Conservation (phyloP, 23 red algal species). For the Gracilaria domingensis region DNA sequence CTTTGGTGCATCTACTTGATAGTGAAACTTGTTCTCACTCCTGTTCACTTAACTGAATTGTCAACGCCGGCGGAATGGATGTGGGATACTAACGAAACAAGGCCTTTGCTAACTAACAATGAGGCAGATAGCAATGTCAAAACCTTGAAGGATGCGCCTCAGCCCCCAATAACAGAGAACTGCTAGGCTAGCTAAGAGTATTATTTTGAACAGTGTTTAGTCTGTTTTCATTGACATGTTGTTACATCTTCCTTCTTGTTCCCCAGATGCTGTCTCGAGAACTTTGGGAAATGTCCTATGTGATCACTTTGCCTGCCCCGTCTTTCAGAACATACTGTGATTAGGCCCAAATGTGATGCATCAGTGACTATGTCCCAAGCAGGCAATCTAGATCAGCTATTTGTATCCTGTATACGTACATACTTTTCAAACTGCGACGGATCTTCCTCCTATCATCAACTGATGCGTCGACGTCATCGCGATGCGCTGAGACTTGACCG, state of each 20-base stretch:
- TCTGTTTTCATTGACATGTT: too few species aligned
- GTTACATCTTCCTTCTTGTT: too few species aligned
- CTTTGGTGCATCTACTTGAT: background rate
- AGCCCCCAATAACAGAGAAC: background rate
- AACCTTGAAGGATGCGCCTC: background rate
- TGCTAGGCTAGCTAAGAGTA: background rate
- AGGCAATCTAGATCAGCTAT: background rate
- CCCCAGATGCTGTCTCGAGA: too few species aligned
- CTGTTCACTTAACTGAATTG: background rate
- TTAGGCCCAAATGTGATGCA: too few species aligned
- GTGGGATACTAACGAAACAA: constrained; percentile 9
- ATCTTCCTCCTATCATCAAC: background rate
- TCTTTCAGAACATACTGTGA: too few species aligned
- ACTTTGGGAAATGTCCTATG: too few species aligned
- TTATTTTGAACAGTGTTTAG: too few species aligned
- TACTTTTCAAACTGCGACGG: background rate
- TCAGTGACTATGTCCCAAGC: background rate
- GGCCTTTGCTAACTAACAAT: background rate
- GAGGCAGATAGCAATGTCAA: background rate
- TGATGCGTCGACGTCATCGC: background rate
- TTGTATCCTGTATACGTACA: background rate
- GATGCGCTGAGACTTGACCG: too few species aligned
- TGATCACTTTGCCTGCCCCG: too few species aligned
- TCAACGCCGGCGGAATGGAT: constrained; percentile 4
- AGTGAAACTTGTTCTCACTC: constrained; percentile 24